These are phyloP conservation scores for Carex kokanica DNA, from an alignment of 176 grass and related monocot genomes.

Conservation along the genomic window DNA sequence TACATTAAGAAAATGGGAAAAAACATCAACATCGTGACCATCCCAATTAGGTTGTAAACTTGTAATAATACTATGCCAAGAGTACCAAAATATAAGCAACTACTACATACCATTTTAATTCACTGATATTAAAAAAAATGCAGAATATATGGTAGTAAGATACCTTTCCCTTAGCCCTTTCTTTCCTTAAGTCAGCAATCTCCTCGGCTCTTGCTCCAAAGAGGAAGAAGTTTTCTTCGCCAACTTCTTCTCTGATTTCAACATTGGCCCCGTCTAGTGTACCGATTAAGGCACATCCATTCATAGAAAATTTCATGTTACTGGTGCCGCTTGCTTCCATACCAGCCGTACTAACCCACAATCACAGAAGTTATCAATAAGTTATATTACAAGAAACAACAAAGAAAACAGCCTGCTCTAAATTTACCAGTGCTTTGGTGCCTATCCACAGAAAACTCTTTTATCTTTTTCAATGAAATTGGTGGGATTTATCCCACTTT, in stretches of 20 bases:
- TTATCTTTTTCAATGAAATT: too few species aligned
- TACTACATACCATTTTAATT: neutral
- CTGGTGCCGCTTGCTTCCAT: slow-evolving; percentile 99
- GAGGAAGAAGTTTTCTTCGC: slow-evolving; percentile 96
- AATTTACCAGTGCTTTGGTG: neutral
- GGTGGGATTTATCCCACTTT: too few species aligned
- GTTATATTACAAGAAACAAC: neutral
- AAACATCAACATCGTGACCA: neutral
- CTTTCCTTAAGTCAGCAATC: slow-evolving; percentile 73
- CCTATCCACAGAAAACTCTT: too few species aligned
- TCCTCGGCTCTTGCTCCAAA: slow-evolving; percentile 94
- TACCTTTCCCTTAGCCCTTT: slow-evolving; percentile 96
- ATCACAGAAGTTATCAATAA: slow-evolving; percentile 28
- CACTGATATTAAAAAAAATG: neutral
- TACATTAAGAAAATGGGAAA: neutral
- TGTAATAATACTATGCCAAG: neutral
- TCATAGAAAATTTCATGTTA: slow-evolving; percentile 99
- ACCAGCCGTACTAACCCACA: slow-evolving; percentile 75
- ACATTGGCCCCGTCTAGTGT: slow-evolving; percentile 98
- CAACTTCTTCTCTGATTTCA: slow-evolving; percentile 98
- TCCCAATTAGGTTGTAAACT: neutral
- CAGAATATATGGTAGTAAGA: neutral
- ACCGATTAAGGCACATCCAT: slow-evolving; percentile 90
- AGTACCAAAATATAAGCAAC: neutral
- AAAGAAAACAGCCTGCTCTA: slow-evolving; percentile 1